Conservation (phyloP, 1,284 basidiomycete genomes). For the Leucoagaricus sp. region DNA sequence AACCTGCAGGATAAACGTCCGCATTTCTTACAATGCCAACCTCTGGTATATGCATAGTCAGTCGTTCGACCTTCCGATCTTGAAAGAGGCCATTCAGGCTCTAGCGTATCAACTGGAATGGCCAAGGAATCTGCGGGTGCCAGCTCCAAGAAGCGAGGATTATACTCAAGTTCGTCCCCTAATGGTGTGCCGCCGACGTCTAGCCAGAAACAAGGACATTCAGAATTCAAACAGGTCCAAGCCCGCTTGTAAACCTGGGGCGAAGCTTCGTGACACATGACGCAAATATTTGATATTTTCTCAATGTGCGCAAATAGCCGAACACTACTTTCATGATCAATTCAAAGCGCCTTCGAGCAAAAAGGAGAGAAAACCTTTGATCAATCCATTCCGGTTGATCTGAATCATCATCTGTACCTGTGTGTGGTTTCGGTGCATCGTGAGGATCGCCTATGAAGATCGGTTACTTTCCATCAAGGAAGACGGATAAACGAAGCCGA, state of each 20-base stretch:
- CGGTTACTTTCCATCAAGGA: no score
- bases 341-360: neutral
- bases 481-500: neutral
- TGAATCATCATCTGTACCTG: neutral
- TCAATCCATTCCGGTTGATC: neutral
- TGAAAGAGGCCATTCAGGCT: conserved; percentile 20
- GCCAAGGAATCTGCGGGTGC: conserved; percentile 27
- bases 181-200: conserved; percentile 27
- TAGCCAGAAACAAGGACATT: conserved; percentile 58
- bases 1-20: conserved; percentile 74
- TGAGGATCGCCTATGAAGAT: no score
- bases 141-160: conserved; percentile 46
- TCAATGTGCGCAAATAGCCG: conserved; percentile 9
- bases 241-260: conserved; percentile 53
- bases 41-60: conserved; percentile 56
- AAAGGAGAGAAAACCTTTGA: conserved; percentile 4
- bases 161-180: conserved; percentile 43
- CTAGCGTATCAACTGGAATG: conserved; percentile 26
- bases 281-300: conserved; percentile 23
- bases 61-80: conserved; percentile 42
- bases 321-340: neutral
- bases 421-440: no score
- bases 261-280: conserved; percentile 42
- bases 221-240: conserved; percentile 65
- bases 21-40: conserved; percentile 67